A percentile compares a stretch with the other conserved stretches of the same genome.
Evolutionary conservation across 2,329 filamentous ascomycete genomes (phyloP).

Genomic region (Berkeleyomyces rouxiae): DNA sequence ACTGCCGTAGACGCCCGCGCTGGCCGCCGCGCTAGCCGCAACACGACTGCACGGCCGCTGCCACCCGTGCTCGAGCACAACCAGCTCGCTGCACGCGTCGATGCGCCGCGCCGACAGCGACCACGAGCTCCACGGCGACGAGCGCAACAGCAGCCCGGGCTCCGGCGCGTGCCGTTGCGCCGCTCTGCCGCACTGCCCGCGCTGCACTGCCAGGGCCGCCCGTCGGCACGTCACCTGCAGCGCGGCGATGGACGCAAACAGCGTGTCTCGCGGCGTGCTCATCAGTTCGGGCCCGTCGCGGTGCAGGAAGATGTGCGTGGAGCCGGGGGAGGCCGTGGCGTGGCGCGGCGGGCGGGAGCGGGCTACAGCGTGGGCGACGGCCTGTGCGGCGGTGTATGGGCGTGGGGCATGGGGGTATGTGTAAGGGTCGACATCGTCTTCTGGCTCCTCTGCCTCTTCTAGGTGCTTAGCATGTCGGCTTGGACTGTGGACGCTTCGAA

Average conservation of each 20-base stretch:
- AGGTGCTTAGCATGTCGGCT: not conserved
- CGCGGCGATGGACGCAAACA: not conserved
- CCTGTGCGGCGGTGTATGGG: not conserved
- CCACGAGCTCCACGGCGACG: conserved; percentile 7
- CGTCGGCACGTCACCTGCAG: conserved; percentile 4
- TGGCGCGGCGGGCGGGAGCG: not conserved
- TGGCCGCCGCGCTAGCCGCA: not conserved
- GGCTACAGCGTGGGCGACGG: not conserved
- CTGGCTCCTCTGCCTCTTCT: not conserved
- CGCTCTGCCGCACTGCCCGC: not conserved
- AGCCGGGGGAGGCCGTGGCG: not conserved
- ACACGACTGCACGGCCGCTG: conserved; percentile 7
- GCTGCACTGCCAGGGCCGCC: not conserved
- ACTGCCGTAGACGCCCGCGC: conserved; percentile 1
- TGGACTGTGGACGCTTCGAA: not conserved
- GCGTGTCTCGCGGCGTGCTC: not conserved
- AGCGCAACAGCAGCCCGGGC: not conserved
- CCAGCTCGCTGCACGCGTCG: conserved; percentile 1
- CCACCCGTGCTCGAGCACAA: conserved; percentile 11
- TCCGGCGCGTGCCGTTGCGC: not conserved
- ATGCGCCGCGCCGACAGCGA: conserved; percentile 5
- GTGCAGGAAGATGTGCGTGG: conserved; percentile 4
- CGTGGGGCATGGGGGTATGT: not conserved
- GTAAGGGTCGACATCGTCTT: not conserved
- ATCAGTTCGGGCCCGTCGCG: conserved; percentile 8